Percentiles rank a stretch among this genome's conserved stretches.
Evolutionary conservation across 1,139 yeast species (phyloP).

Genomic region (Maudiozyma humilis): DNA sequence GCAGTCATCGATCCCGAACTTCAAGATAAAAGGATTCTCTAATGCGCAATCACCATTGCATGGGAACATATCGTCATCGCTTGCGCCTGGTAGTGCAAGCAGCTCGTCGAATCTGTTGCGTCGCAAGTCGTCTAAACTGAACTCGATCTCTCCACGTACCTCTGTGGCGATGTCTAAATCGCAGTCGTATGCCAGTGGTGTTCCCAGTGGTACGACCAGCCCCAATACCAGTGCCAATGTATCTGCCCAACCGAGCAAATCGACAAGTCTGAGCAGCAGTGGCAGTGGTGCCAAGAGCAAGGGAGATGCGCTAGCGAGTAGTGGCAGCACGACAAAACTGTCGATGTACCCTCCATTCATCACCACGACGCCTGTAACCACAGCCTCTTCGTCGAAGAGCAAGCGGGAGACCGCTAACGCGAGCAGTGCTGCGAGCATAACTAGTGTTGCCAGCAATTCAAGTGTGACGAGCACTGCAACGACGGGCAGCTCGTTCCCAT

Average conservation of each 20-base stretch:
- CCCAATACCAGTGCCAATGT: neutral
- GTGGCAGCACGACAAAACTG: neutral
- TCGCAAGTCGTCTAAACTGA: conserved; percentile 3
- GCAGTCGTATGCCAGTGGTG: no score
- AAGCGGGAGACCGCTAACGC: conserved; percentile 2
- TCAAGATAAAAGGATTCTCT: conserved; percentile 5
- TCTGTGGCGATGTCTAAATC: conserved; percentile 5
- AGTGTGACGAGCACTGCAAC: no score
- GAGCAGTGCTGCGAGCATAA: neutral
- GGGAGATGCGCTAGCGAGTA: neutral
- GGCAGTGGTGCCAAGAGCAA: neutral
- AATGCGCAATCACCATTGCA: neutral
- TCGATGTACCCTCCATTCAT: conserved; percentile 5
- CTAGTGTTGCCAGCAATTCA: no score
- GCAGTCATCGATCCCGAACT: neutral
- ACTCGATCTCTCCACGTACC: conserved; percentile 9
- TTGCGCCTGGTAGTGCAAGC: neutral
- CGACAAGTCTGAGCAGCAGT: no score
- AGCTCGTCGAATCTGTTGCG: conserved; percentile 1
- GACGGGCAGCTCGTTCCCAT: conserved; percentile 12
- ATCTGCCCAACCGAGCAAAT: no score
- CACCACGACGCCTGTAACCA: neutral
- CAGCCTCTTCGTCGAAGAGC: conserved; percentile 1
- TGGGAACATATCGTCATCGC: neutral
- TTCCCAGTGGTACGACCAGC: neutral